Evolutionary conservation across 371 early-diverging fungal genomes (phyloP).

Genomic region (Ordospora pajunii): DNA sequence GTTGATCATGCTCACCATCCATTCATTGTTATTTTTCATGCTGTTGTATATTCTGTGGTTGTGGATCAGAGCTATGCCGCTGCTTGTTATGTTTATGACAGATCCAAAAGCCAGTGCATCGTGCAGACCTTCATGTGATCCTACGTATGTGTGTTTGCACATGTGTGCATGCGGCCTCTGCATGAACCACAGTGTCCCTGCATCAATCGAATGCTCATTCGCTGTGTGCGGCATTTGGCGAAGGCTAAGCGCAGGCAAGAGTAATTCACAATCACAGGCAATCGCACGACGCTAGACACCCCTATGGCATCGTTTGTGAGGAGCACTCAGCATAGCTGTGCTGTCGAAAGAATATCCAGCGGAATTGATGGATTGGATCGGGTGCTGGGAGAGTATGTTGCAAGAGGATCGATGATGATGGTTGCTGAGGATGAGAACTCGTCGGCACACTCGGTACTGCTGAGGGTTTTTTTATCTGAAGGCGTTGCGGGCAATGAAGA

Average conservation of each 20-base stretch:
- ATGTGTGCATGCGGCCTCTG: too few species aligned
- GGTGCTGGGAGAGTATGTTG: neutral
- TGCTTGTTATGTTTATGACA: too few species aligned
- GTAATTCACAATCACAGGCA: too few species aligned
- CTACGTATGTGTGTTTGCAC: too few species aligned
- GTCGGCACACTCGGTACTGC: neutral
- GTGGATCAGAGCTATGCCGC: too few species aligned
- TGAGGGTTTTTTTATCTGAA: constrained; percentile 30
- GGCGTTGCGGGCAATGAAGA: neutral
- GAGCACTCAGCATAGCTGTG: neutral
- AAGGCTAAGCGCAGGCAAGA: neutral
- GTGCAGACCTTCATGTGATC: too few species aligned
- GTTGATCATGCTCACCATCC: too few species aligned
- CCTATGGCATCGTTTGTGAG: constrained; percentile 26
- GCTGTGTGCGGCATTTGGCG: neutral
- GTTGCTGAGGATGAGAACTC: constrained; percentile 30
- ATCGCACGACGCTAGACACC: neutral
- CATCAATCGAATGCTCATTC: neutral
- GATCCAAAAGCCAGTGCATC: too few species aligned
- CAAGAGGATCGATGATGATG: constrained; percentile 4
- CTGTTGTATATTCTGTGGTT: too few species aligned
- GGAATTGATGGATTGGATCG: constrained; percentile 2
- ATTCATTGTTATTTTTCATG: too few species aligned
- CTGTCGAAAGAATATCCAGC: neutral
- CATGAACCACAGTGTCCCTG: too few species aligned